A percentile compares a stretch with the other conserved stretches of the same genome.
Evolutionary conservation across 129 eudicot genomes (phyloP).

Genomic region (Chrysanthemum seticuspe): DNA sequence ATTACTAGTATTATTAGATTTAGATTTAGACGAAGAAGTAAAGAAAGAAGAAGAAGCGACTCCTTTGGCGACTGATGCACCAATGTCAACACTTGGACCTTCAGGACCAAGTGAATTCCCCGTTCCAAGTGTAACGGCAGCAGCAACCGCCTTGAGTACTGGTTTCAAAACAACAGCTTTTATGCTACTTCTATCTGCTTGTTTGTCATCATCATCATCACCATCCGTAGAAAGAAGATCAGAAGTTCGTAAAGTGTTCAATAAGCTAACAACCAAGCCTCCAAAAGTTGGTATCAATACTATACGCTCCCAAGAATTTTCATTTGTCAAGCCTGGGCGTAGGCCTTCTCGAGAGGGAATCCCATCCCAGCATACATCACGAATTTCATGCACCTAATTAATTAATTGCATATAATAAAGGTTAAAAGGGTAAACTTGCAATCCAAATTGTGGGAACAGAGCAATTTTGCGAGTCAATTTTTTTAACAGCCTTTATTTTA

Average conservation of each 20-base stretch:
- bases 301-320: slow-evolving; percentile 52
- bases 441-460: too few relatives aligned
- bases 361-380: slow-evolving; percentile 83
- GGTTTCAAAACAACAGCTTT: slow-evolving; percentile 51
- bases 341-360: slow-evolving; percentile 77
- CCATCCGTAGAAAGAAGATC: not conserved
- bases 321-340: slow-evolving; percentile 71
- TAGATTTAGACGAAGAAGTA: too few relatives aligned
- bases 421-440: too few relatives aligned
- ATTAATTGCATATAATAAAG: not conserved
- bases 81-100: slow-evolving; percentile 98
- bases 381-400: slow-evolving; percentile 84
- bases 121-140: slow-evolving; percentile 90
- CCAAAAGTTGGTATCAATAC: slow-evolving; percentile 79
- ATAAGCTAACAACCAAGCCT: slow-evolving; percentile 63
- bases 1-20: too few relatives aligned
- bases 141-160: slow-evolving; percentile 65
- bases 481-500: too few relatives aligned
- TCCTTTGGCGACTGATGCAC: slow-evolving; percentile 76
- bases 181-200: slow-evolving; percentile 24
- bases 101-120: slow-evolving; percentile 97
- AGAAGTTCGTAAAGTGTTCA: slow-evolving; percentile 53
- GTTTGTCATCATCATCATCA: slow-evolving; percentile 33
- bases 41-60: slow-evolving; percentile 30
- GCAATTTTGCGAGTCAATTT: too few relatives aligned